These are phyloP conservation scores for Collybiopsis confluens DNA, from an alignment of 768 basidiomycete species.

Conservation along the genomic window DNA sequence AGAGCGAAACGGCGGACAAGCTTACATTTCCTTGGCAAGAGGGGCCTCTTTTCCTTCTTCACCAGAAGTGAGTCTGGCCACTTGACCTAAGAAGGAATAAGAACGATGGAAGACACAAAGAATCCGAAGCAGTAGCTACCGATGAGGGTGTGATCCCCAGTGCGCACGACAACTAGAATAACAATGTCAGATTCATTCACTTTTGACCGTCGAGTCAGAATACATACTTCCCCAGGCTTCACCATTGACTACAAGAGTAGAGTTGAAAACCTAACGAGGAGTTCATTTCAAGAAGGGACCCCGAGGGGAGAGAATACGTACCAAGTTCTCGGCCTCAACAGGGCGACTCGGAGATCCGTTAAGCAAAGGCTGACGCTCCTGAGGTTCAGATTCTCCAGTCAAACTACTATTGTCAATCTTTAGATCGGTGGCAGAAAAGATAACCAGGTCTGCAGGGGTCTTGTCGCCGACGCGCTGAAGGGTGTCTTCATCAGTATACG, in stretches of 20 bases:
- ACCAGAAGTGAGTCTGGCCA: conserved; percentile 60
- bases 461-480: conserved; percentile 62
- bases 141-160: conserved; percentile 64
- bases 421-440: conserved; percentile 57
- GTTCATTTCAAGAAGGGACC: no score
- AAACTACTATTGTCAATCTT: conserved; percentile 71
- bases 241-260: conserved; percentile 66
- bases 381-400: conserved; percentile 69
- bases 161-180: conserved; percentile 54
- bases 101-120: conserved; percentile 8
- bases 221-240: conserved; percentile 63
- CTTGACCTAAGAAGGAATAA: conserved; percentile 43
- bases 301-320: conserved; percentile 18
- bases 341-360: conserved; percentile 44
- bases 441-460: conserved; percentile 62
- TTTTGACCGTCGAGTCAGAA: not conserved
- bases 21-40: conserved; percentile 63
- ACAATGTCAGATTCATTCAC: not conserved
- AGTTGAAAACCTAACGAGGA: conserved; percentile 59
- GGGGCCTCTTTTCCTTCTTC: conserved; percentile 64
- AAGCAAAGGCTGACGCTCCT: conserved; percentile 47
- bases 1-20: not conserved
- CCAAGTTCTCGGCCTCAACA: conserved; percentile 65
- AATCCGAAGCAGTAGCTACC: conserved; percentile 28
- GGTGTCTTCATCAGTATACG: conserved; percentile 2